Evolutionary conservation across 805 yeast species (phyloP).

Genomic region (Teunomyces funiuensis): DNA sequence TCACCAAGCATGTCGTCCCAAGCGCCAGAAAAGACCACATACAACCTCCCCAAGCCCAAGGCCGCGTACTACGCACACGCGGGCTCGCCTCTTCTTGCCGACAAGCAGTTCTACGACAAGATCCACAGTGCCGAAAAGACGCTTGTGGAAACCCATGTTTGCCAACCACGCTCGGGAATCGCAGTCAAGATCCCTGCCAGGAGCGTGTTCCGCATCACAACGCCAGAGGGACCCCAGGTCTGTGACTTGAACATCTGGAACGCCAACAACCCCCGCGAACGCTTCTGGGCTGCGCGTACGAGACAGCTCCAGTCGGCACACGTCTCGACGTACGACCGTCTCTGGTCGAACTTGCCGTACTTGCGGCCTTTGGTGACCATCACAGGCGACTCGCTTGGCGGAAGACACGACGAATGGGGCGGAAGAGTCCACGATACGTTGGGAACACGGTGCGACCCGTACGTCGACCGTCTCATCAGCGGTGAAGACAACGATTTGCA

Average conservation of each 20-base stretch:
- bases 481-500: constrained; percentile 68
- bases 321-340: constrained; percentile 57
- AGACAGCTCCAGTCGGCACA: constrained; percentile 66
- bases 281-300: constrained; percentile 70
- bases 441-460: constrained; percentile 71
- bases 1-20: constrained; percentile 27
- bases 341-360: constrained; percentile 68
- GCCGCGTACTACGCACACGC: constrained; percentile 60
- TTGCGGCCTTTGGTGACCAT: constrained; percentile 64
- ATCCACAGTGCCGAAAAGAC: constrained; percentile 47
- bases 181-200: constrained; percentile 67
- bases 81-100: constrained; percentile 53
- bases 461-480: constrained; percentile 60
- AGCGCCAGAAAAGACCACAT: constrained; percentile 31
- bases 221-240: constrained; percentile 72
- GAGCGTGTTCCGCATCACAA: constrained; percentile 55
- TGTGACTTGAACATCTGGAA: constrained; percentile 70
- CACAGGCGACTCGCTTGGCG: constrained; percentile 56
- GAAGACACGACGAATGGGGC: constrained; percentile 63
- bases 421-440: constrained; percentile 64
- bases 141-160: constrained; percentile 39
- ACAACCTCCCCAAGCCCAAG: constrained; percentile 43
- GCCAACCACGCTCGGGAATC: constrained; percentile 57
- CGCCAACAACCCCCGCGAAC: constrained; percentile 57
- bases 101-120: constrained; percentile 45